These are phyloP conservation scores for Fusarium xylarioides DNA, from an alignment of 2,329 filamentous ascomycete species.

Conservation along the genomic window DNA sequence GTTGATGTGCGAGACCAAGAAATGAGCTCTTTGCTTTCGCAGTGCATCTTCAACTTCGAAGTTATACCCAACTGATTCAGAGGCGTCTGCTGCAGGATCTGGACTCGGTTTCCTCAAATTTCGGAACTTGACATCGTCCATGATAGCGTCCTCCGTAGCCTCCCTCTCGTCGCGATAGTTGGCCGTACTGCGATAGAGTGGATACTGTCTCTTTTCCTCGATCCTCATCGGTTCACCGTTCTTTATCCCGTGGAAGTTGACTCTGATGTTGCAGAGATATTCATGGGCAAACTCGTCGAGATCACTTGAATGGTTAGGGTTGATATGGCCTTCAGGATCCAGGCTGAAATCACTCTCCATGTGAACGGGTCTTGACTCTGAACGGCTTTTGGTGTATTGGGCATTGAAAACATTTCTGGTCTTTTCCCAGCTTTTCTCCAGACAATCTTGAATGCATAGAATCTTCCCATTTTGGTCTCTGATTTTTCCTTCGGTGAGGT, in stretches of 20 bases:
- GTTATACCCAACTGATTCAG: slow-evolving; percentile 6
- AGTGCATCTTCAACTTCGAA: slow-evolving; percentile 6
- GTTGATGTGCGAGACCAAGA: slow-evolving; percentile 39
- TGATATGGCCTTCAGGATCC: slow-evolving; percentile 18
- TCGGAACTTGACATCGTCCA: background rate
- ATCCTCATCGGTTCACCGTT: background rate
- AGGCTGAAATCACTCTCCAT: slow-evolving; percentile 25
- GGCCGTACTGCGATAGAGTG: slow-evolving; percentile 34
- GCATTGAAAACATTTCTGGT: slow-evolving; percentile 21
- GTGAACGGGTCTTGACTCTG: background rate
- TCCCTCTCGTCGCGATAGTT: slow-evolving; percentile 17
- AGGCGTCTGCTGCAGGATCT: background rate
- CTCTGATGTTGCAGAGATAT: slow-evolving; percentile 17
- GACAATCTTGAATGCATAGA: slow-evolving; percentile 1
- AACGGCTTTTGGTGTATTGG: slow-evolving; percentile 8
- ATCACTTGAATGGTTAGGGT: slow-evolving; percentile 19
- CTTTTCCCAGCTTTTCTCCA: slow-evolving; percentile 14
- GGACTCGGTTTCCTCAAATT: background rate
- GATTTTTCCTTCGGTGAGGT: background rate
- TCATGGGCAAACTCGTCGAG: slow-evolving; percentile 31
- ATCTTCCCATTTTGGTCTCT: background rate
- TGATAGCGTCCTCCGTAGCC: background rate
- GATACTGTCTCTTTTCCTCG: background rate
- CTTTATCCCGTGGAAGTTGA: background rate
- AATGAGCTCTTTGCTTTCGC: slow-evolving; percentile 23